Base-by-base conservation (phyloP, 208 protist genomes). In the Angomonas deanei region DNA sequence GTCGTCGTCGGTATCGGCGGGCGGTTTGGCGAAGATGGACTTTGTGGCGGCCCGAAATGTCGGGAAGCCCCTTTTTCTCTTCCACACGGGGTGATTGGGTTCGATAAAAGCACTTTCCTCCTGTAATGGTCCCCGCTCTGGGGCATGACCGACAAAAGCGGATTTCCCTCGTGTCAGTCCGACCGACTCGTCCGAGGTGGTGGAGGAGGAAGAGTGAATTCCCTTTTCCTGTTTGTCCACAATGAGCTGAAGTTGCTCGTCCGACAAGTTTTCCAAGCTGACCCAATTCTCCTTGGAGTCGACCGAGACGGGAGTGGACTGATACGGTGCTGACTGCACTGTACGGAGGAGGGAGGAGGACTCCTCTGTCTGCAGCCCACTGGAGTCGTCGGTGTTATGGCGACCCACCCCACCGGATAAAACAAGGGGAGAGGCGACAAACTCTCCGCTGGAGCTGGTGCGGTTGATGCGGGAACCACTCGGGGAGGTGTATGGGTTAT, bases 11-110 rank as follows among this genome's bases (percentile, higher is more conserved):
- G 28, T 59, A 10, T 24, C 17, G 6, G 2, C 39, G 15, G 10
- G 2, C 28, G 8, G 8, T 11, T 39, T 39, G 30, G 23, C n/a
- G 53, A 59, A 17, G 31, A 39, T 3, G 26, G 53, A 39, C 19
- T 60, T 50, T 0, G 58, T 49, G 5, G 66, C 52, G 24, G 67
- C 34, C 31, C 62, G 32, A 38, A 74, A 66, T 15, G 60, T 68
- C 48, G 23, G 68, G 17, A 42, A 30, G 28, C 30, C 11, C 3
- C 30, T 24, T 30, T 39, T 33, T 8, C 39, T 34, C n/a, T 34
- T 30, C 53, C 53, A 33, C 2, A 59, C 30, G 3, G 27, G 27
- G 53, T 50, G 50, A 19, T 11, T 23, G 50, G 50, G 50, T 11
- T 42, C 53, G 8, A 34, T 32, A 2, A 59, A 26, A 17, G 42